phyloP scores from a whole-genome alignment of 139 green algal species.

The Mychonastes homosphaera region DNA sequence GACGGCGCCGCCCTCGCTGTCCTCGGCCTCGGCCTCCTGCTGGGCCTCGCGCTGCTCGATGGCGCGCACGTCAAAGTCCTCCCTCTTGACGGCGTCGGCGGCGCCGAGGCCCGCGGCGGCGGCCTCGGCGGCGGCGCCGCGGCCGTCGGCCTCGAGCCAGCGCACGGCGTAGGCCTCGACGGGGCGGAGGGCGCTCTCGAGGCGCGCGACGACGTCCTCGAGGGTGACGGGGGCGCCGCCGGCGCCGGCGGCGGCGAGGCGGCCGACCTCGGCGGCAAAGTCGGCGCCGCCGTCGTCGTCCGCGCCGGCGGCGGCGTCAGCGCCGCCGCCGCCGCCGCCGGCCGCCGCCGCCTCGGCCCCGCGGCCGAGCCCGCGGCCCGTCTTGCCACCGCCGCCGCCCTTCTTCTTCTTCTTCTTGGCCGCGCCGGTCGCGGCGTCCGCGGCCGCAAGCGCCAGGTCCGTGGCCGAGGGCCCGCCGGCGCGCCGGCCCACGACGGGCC shows the following conservation, averaged over 20 bases:
- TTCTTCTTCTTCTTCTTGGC: background rate
- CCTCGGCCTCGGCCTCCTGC: constrained; percentile 39
- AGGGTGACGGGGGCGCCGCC: constrained; percentile 14
- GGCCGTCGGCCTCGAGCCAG: background rate
- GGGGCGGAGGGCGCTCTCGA: background rate
- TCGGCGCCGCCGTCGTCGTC: too few species aligned
- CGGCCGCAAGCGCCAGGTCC: too few species aligned
- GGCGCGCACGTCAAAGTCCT: constrained; percentile 57
- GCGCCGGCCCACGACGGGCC: too few species aligned
- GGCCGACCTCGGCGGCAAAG: too few species aligned
- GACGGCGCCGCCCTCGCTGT: constrained; percentile 42
- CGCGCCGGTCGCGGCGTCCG: background rate
- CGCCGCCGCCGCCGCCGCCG: constrained; percentile 1
- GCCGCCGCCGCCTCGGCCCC: background rate
- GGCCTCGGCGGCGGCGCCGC: too few species aligned
- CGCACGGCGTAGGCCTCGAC: constrained; percentile 3
- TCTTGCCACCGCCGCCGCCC: background rate
- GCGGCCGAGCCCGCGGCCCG: background rate
- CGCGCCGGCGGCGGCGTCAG: constrained; percentile 26
- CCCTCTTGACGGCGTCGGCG: background rate
- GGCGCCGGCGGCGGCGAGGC: constrained; percentile 27
- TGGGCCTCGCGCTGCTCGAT: constrained; percentile 47
- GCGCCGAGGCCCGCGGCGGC: background rate
- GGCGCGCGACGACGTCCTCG: constrained; percentile 16
- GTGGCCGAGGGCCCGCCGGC: too few species aligned